Conservation (phyloP, 2,329 filamentous ascomycete genomes). For the Fusarium anthophilum region DNA sequence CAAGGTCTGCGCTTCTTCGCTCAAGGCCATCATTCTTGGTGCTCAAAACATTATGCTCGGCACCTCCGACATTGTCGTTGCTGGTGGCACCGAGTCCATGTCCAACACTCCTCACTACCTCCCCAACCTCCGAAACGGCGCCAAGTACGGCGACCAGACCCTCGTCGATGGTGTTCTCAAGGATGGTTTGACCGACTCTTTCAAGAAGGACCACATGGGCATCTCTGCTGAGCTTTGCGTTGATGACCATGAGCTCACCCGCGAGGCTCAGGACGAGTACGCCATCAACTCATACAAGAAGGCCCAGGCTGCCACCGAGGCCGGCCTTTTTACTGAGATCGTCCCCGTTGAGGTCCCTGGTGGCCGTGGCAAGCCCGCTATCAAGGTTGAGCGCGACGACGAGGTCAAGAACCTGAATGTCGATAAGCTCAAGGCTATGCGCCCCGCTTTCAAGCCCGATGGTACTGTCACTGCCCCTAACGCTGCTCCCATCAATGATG, state of each 20-base stretch:
- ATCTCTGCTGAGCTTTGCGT: conserved; percentile 92
- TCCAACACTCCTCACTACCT: conserved; percentile 98
- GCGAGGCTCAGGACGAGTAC: conserved; percentile 93
- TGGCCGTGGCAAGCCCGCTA: conserved; percentile 86
- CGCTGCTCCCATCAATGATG: conserved; percentile 95
- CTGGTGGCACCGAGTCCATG: conserved; percentile 97
- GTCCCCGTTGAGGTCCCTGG: conserved; percentile 87
- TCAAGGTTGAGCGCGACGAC: conserved; percentile 86
- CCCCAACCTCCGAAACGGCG: conserved; percentile 82
- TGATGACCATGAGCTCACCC: conserved; percentile 79
- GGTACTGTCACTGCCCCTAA: conserved; percentile 97
- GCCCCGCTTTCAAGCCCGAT: conserved; percentile 81
- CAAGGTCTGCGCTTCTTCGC: conserved; percentile 96
- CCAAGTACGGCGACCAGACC: conserved; percentile 92
- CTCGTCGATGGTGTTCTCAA: conserved; percentile 92
- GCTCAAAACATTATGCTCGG: conserved; percentile 98
- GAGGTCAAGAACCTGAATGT: conserved; percentile 94
- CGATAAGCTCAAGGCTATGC: conserved; percentile 85
- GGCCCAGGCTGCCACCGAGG: conserved; percentile 85
- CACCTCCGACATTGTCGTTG: conserved; percentile 91
- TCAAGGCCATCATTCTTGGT: conserved; percentile 94
- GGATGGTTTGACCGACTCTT: conserved; percentile 94
- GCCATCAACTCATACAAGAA: conserved; percentile 95
- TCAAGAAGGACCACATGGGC: conserved; percentile 98
- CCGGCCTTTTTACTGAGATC: conserved; percentile 89